phyloP scores from a whole-genome alignment of 2,329 filamentous ascomycete genomes.

The Hypoxylon sp. region DNA sequence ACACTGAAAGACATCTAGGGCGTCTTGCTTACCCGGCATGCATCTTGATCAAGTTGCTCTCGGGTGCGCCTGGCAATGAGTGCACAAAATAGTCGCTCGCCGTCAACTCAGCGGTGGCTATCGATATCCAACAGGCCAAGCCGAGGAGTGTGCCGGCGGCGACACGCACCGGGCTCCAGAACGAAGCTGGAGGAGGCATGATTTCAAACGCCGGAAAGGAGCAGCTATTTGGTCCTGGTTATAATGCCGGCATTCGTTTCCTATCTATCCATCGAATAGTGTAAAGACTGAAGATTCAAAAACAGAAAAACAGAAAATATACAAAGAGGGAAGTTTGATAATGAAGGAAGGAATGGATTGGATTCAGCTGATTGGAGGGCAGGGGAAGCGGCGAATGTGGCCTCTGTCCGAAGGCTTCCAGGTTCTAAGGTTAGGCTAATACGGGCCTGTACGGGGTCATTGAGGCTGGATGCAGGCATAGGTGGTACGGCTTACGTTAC shows the following conservation, averaged over 20 bases:
- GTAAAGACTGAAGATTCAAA: background rate
- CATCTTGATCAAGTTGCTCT: conserved; percentile 89
- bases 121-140: conserved; percentile 58
- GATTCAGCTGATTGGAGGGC: conserved; percentile 16
- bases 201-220: conserved; percentile 25
- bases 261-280: conserved; percentile 19
- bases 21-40: conserved; percentile 84
- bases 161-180: conserved; percentile 47
- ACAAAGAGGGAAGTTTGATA: conserved; percentile 11
- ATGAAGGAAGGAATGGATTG: conserved; percentile 14
- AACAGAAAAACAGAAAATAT: background rate
- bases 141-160: conserved; percentile 54
- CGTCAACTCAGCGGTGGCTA: conserved; percentile 60
- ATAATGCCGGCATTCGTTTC: conserved; percentile 21
- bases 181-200: conserved; percentile 51
- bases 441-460: conserved; percentile 6
- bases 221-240: conserved; percentile 15
- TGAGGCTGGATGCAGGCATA: conserved; percentile 31
- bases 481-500: conserved; percentile 24
- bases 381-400: conserved; percentile 39
- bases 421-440: conserved; percentile 26
- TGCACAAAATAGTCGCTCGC: conserved; percentile 92
- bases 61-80: conserved; percentile 85
- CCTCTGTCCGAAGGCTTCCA: conserved; percentile 26
- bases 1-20: conserved; percentile 5